Evolutionary conservation across 805 yeast species (phyloP).

Genomic region (Yamadazyma olivae): DNA sequence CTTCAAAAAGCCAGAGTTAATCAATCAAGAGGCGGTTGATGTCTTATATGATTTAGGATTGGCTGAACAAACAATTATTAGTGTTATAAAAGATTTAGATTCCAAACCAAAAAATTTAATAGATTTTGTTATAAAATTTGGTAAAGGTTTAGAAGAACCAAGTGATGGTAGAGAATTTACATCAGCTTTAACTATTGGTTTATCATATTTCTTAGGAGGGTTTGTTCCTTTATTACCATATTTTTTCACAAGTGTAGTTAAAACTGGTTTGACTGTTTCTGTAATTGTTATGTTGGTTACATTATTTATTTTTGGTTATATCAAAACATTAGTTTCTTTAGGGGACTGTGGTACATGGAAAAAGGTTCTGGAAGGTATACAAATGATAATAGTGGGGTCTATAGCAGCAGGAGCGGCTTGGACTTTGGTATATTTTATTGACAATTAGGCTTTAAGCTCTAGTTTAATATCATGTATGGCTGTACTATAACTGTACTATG

Average conservation of each 20-base stretch:
- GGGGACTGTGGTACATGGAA: constrained; percentile 60
- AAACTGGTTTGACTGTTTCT: constrained; percentile 70
- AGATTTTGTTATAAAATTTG: constrained; percentile 82
- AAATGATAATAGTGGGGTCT: constrained; percentile 96
- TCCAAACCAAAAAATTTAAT: constrained; percentile 74
- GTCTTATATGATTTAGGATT: constrained; percentile 73
- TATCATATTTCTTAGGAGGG: constrained; percentile 88
- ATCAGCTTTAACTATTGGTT: constrained; percentile 87
- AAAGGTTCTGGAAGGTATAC: constrained; percentile 75
- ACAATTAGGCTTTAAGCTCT: constrained; percentile 15
- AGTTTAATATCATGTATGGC: too few species aligned
- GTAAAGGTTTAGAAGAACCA: constrained; percentile 93
- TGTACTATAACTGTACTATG: too few species aligned
- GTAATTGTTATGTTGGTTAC: constrained; percentile 82
- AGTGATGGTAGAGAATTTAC: constrained; percentile 87
- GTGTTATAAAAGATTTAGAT: constrained; percentile 76
- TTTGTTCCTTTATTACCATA: constrained; percentile 89
- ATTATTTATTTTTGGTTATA: constrained; percentile 79
- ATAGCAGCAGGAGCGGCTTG: constrained; percentile 97
- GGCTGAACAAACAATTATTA: constrained; percentile 67
- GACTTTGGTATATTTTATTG: constrained; percentile 81
- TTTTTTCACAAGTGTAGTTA: constrained; percentile 75
- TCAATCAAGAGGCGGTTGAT: constrained; percentile 79
- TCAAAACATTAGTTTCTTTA: constrained; percentile 81
- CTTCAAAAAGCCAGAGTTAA: constrained; percentile 59